phyloP scores from a whole-genome alignment of 2,329 filamentous ascomycete genomes.

The Penicillium sp. region DNA sequence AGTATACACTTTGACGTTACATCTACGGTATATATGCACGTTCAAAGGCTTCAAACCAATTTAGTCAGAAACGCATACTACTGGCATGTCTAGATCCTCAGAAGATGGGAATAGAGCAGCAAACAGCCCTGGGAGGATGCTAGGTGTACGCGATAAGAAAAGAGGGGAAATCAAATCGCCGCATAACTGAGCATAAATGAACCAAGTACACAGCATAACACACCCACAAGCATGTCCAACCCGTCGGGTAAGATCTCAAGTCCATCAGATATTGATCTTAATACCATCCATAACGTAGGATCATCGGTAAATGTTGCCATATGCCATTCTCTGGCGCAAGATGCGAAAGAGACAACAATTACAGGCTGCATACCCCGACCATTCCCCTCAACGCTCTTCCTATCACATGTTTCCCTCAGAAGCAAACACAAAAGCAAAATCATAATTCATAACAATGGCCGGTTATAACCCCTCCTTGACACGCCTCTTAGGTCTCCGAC shows the following conservation, averaged over 20 bases:
- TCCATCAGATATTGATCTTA: neutral
- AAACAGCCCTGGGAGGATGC: neutral
- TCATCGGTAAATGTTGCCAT: neutral
- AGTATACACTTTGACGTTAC: slow-evolving; percentile 4
- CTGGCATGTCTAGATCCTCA: neutral
- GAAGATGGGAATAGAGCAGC: neutral
- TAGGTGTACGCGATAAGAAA: neutral
- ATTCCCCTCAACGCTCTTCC: neutral
- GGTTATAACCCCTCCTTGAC: neutral
- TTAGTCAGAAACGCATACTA: neutral
- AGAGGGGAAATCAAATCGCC: slow-evolving; percentile 1
- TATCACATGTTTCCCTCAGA: neutral
- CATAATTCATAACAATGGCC: neutral
- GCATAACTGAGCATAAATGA: neutral
- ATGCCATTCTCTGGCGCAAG: neutral
- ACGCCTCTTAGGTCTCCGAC: neutral
- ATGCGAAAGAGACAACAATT: neutral
- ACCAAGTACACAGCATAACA: neutral
- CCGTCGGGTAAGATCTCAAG: neutral
- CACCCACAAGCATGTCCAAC: neutral
- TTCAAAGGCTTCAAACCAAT: neutral
- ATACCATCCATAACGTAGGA: neutral
- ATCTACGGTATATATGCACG: neutral
- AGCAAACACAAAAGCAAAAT: neutral
- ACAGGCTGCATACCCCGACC: neutral